Evolutionary conservation across 2,329 filamentous ascomycete species (phyloP).

Genomic region (Apiospora koreana): DNA sequence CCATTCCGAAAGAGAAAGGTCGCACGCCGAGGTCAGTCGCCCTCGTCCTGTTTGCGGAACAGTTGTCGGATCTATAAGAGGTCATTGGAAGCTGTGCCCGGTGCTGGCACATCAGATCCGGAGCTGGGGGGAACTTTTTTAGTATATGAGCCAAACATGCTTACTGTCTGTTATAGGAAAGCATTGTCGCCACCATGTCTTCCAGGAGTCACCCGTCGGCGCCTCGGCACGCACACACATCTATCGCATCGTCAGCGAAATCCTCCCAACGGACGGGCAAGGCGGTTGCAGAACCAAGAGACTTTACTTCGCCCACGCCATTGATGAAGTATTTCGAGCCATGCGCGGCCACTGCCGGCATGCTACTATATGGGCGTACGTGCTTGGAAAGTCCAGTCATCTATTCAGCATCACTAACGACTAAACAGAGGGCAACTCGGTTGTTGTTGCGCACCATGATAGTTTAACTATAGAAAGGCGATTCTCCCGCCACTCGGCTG

Average conservation of each 20-base stretch:
- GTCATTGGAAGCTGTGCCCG: slow-evolving; percentile 11
- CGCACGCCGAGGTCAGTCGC: slow-evolving; percentile 32
- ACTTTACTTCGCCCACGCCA: slow-evolving; percentile 52
- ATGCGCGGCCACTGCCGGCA: slow-evolving; percentile 85
- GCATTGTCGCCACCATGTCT: slow-evolving; percentile 56
- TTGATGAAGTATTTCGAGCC: slow-evolving; percentile 71
- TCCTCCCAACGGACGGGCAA: slow-evolving; percentile 48
- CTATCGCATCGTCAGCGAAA: slow-evolving; percentile 55
- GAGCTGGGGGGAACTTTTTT: not conserved
- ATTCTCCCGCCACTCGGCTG: slow-evolving; percentile 81
- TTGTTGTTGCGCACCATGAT: slow-evolving; percentile 91
- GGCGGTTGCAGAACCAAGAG: slow-evolving; percentile 44
- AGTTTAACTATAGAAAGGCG: slow-evolving; percentile 84
- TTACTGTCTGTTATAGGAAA: slow-evolving; percentile 26
- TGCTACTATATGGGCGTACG: slow-evolving; percentile 77
- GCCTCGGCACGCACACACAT: slow-evolving; percentile 60
- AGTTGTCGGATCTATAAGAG: slow-evolving; percentile 13
- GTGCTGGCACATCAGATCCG: not conserved
- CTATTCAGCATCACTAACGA: not conserved
- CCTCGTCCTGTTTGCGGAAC: not conserved
- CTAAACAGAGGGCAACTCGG: slow-evolving; percentile 64
- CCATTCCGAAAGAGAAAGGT: slow-evolving; percentile 30
- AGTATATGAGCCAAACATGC: slow-evolving; percentile 18
- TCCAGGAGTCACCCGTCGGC: slow-evolving; percentile 46
- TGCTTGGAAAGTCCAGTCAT: slow-evolving; percentile 13